A percentile compares a stretch with the other conserved stretches of the same genome.
Conservation (phyloP, 495 filamentous ascomycete genomes). For the Trichocladium uniseriatum region DNA sequence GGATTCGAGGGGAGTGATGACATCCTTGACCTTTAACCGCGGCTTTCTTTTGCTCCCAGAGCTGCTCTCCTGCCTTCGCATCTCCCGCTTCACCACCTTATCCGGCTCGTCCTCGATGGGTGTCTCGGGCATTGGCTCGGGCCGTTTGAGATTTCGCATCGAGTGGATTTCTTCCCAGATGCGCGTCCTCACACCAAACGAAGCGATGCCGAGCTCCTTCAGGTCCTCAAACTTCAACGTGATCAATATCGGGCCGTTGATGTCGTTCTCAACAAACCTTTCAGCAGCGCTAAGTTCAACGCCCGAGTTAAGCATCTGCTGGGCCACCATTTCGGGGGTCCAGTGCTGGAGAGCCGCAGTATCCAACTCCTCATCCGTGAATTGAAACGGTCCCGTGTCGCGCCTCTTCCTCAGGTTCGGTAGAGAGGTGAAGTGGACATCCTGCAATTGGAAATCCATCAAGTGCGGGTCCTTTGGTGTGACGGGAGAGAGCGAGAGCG, state of each 20-base stretch:
- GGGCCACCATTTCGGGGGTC: conserved; percentile 65
- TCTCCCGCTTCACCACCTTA: conserved; percentile 32
- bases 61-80: conserved; percentile 30
- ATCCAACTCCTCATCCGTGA: conserved; percentile 48
- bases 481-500: conserved; percentile 58
- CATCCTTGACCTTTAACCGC: conserved; percentile 45
- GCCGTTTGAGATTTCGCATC: conserved; percentile 51
- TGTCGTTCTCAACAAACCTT: conserved; percentile 82
- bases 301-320: conserved; percentile 66
- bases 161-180: conserved; percentile 76
- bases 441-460: conserved; percentile 27
- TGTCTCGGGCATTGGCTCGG: conserved; percentile 46
- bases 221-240: conserved; percentile 84
- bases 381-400: conserved; percentile 35
- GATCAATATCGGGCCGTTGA: conserved; percentile 73
- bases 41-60: conserved; percentile 30
- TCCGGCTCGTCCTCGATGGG: conserved; percentile 47
- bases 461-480: conserved; percentile 35
- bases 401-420: conserved; percentile 26
- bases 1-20: conserved; percentile 66
- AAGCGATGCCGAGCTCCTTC: conserved; percentile 87
- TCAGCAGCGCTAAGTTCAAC: conserved; percentile 67
- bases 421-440: conserved; percentile 26
- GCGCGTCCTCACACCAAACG: conserved; percentile 80
- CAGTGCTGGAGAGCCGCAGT: conserved; percentile 51